A percentile compares a stretch with the other conserved stretches of the same genome.
Evolutionary conservation across 306 rosid genomes (phyloP).

Genomic region (Glycine latifolia): DNA sequence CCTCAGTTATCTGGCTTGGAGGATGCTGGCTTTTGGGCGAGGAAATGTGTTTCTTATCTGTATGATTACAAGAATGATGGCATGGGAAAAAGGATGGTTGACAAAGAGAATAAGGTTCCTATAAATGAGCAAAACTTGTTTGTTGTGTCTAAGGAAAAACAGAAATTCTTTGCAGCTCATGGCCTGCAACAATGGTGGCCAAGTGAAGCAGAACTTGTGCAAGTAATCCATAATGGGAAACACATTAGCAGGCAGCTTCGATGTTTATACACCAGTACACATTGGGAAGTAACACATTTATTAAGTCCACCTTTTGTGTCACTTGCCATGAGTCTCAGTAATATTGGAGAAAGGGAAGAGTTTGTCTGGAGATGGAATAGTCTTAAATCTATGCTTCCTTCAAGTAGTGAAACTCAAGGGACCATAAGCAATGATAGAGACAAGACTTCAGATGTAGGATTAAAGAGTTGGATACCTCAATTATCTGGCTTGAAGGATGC

Average conservation of each 20-base stretch:
- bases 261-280: not conserved
- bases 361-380: conserved; percentile 65
- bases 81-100: not conserved
- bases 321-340: conserved; percentile 61
- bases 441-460: conserved; percentile 36
- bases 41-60: conserved; percentile 24
- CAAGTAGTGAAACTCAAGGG: conserved; percentile 47
- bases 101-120: conserved; percentile 19
- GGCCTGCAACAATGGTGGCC: conserved; percentile 44
- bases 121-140: not conserved
- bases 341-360: conserved; percentile 69
- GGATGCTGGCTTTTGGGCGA: conserved; percentile 32
- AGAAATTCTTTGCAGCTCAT: conserved; percentile 29
- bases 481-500: conserved; percentile 45
- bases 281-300: conserved; percentile 52
- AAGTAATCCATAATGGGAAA: conserved; percentile 18
- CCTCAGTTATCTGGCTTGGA: conserved; percentile 51
- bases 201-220: conserved; percentile 22
- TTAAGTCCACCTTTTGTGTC: conserved; percentile 80
- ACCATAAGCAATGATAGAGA: conserved; percentile 44
- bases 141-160: conserved; percentile 23
- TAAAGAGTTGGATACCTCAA: conserved; percentile 61
- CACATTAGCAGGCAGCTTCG: conserved; percentile 39
- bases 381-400: conserved; percentile 70
- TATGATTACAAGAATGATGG: conserved; percentile 34